phyloP scores from a whole-genome alignment of 2,329 filamentous ascomycete genomes.

The Hypoxylon sp. region DNA sequence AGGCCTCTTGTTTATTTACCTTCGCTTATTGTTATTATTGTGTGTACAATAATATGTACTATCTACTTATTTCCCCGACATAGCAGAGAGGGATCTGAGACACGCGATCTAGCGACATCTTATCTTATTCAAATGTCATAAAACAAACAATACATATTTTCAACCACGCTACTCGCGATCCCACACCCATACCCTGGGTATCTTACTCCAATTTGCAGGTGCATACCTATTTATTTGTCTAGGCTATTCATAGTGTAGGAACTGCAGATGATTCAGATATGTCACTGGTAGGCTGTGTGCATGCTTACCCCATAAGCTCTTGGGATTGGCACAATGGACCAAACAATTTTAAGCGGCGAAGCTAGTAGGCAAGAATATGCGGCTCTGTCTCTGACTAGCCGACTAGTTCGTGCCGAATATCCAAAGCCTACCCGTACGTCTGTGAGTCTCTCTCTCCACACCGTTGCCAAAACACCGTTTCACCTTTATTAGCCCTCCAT shows the following conservation, averaged over 20 bases:
- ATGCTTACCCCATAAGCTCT: neutral
- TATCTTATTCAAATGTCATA: neutral
- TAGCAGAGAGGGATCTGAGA: constrained; percentile 24
- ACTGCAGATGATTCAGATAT: neutral
- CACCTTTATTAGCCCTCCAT: constrained; percentile 24
- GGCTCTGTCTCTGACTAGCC: neutral
- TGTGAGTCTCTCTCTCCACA: neutral
- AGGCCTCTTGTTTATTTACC: constrained; percentile 33
- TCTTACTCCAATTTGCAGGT: too few species aligned
- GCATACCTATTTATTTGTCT: neutral
- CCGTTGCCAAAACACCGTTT: constrained; percentile 13
- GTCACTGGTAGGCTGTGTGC: neutral
- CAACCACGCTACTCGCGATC: neutral
- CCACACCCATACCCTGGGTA: too few species aligned
- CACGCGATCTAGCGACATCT: constrained; percentile 12
- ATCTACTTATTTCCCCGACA: constrained; percentile 11
- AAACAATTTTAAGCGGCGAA: neutral
- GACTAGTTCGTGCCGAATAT: neutral
- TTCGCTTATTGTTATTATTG: constrained; percentile 23
- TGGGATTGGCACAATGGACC: neutral
- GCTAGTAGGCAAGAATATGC: constrained; percentile 2
- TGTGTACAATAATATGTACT: constrained; percentile 38
- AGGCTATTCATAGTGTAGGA: neutral
- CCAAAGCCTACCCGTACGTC: neutral
- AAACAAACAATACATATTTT: constrained; percentile 4